Conservation (phyloP, 225 moss, liverwort and hornwort genomes). For the Sphagnum contortum region DNA sequence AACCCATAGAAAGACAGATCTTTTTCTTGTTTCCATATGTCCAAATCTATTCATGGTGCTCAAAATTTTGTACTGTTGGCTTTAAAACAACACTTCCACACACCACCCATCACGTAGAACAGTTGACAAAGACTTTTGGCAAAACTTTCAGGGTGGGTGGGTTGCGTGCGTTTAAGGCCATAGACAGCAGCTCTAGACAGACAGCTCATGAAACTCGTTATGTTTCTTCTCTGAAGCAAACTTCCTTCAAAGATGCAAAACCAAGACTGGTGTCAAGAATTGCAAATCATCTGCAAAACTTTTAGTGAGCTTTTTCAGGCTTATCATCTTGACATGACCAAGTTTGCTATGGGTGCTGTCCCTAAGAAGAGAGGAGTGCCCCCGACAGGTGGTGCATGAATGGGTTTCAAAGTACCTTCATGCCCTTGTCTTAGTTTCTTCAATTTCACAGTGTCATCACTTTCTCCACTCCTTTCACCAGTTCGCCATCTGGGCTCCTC, state of each 20-base stretch:
- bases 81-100: not conserved
- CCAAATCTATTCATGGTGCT: too few species aligned
- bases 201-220: too few species aligned
- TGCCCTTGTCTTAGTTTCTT: slow-evolving; percentile 26
- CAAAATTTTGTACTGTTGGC: not conserved
- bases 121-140: slow-evolving; percentile 3
- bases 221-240: not conserved
- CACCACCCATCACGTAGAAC: not conserved
- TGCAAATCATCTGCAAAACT: not conserved
- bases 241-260: not conserved
- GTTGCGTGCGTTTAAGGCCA: not conserved
- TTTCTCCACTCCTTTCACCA: slow-evolving; percentile 7
- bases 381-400: slow-evolving; percentile 30
- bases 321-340: slow-evolving; percentile 31
- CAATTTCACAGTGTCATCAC: slow-evolving; percentile 12
- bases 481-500: slow-evolving; percentile 16
- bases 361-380: slow-evolving; percentile 17
- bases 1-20: too few species aligned
- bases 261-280: not conserved
- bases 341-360: slow-evolving; percentile 23
- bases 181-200: not conserved
- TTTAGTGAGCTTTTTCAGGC: not conserved
- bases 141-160: not conserved
- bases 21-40: too few species aligned
- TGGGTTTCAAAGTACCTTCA: slow-evolving; percentile 18